Conservation (phyloP, 2,329 filamentous ascomycete genomes). For the Penicillium expansum region DNA sequence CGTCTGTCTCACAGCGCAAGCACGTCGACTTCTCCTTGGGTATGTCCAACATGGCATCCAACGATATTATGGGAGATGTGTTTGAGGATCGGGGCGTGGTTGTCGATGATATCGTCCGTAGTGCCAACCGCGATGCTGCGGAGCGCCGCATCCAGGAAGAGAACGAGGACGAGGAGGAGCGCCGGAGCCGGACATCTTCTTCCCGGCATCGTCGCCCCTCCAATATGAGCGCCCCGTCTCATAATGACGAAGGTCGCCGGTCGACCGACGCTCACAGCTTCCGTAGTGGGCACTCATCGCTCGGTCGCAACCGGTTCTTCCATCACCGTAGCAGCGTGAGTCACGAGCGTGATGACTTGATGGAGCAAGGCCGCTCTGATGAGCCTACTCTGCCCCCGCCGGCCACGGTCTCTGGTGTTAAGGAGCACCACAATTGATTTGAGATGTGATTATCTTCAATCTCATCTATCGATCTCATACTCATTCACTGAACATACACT, state of each 20-base stretch:
- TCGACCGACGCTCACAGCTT: slow-evolving; percentile 32
- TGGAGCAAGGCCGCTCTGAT: slow-evolving; percentile 49
- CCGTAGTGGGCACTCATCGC: slow-evolving; percentile 36
- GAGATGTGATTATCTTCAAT: not conserved
- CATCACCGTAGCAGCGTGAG: slow-evolving; percentile 42
- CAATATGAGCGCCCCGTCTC: slow-evolving; percentile 25
- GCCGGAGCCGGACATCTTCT: slow-evolving; percentile 29
- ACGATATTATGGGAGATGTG: slow-evolving; percentile 63
- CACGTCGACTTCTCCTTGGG: slow-evolving; percentile 70
- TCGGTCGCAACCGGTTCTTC: slow-evolving; percentile 63
- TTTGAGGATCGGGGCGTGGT: slow-evolving; percentile 55
- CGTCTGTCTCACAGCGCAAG: slow-evolving; percentile 59
- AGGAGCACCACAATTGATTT: slow-evolving; percentile 2
- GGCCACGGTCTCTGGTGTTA: not conserved
- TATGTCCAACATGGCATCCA: slow-evolving; percentile 58
- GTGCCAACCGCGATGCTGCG: slow-evolving; percentile 39
- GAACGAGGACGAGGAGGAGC: slow-evolving; percentile 33
- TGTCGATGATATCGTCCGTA: slow-evolving; percentile 41
- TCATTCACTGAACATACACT: not conserved
- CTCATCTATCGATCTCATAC: not conserved
- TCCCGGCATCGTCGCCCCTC: slow-evolving; percentile 25
- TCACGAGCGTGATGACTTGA: slow-evolving; percentile 40
- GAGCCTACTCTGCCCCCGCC: slow-evolving; percentile 6
- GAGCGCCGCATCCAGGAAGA: slow-evolving; percentile 41
- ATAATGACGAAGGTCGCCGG: slow-evolving; percentile 20